Evolutionary conservation across 495 filamentous ascomycete genomes (phyloP).

Genomic region (Penicillium tannophilum): DNA sequence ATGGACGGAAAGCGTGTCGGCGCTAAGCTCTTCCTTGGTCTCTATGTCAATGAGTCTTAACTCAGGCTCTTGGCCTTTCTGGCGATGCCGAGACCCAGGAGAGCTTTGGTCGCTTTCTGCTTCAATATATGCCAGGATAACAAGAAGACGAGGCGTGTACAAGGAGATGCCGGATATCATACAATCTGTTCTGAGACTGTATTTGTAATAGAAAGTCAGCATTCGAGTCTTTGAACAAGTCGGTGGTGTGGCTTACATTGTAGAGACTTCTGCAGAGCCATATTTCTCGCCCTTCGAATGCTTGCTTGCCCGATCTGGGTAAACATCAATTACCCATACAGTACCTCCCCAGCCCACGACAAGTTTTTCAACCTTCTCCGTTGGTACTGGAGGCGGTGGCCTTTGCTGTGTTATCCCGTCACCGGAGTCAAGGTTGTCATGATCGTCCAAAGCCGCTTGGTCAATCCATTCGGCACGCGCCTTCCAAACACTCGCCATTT

Average conservation of each 20-base stretch:
- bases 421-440: conserved; percentile 54
- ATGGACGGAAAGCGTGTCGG: conserved; percentile 78
- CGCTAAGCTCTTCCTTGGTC: conserved; percentile 76
- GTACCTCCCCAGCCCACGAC: conserved; percentile 94
- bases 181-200: conserved; percentile 89
- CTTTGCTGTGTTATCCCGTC: conserved; percentile 29
- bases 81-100: conserved; percentile 60
- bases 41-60: conserved; percentile 85
- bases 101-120: conserved; percentile 61
- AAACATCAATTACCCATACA: conserved; percentile 92
- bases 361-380: conserved; percentile 67
- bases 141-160: conserved; percentile 88
- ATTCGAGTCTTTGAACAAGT: neutral
- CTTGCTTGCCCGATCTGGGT: conserved; percentile 74
- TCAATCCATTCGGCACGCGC: conserved; percentile 90
- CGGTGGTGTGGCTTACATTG: conserved; percentile 64
- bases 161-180: conserved; percentile 95
- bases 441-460: conserved; percentile 67
- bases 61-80: conserved; percentile 81
- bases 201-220: neutral
- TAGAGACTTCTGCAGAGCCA: conserved; percentile 84
- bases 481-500: conserved; percentile 95
- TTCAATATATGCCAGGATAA: conserved; percentile 87
- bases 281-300: conserved; percentile 69
- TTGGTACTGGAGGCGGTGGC: conserved; percentile 24